Evolutionary conservation across 179 eudicot species (phyloP).

Genomic region (Nepenthes alata): DNA sequence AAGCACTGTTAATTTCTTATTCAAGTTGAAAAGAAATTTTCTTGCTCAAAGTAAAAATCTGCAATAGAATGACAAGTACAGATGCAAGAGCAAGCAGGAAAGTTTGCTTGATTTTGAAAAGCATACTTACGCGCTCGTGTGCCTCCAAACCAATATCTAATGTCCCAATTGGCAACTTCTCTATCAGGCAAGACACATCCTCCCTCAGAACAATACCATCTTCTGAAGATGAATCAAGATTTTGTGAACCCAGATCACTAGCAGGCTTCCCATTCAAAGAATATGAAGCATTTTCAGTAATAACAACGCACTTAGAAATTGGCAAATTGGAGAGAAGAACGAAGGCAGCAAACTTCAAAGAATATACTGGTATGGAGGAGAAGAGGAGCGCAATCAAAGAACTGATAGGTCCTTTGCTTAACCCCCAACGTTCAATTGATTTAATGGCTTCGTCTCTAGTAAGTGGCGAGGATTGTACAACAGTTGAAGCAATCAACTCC

Average conservation of each 20-base stretch:
- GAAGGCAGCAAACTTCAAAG: conserved; percentile 66
- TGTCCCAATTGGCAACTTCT: conserved; percentile 39
- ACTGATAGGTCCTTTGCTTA: conserved; percentile 58
- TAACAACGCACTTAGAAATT: conserved; percentile 32
- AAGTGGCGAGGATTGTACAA: conserved; percentile 42
- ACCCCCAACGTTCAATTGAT: conserved; percentile 86
- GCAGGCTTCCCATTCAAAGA: conserved; percentile 21
- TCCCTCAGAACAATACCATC: conserved; percentile 43
- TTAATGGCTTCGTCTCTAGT: conserved; percentile 72
- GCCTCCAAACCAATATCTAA: conserved; percentile 51
- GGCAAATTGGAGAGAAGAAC: conserved; percentile 73
- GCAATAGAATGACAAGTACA: background rate
- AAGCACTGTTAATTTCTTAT: background rate
- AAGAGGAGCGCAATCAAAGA: conserved; percentile 75
- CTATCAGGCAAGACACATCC: conserved; percentile 54
- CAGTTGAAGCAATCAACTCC: conserved; percentile 61
- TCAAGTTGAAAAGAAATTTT: background rate
- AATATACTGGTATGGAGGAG: conserved; percentile 50
- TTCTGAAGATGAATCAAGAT: conserved; percentile 36
- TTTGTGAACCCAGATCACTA: conserved; percentile 22
- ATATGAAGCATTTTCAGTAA: conserved; percentile 20
- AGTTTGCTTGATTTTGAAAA: background rate
- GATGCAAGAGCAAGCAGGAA: background rate
- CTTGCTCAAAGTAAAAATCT: background rate
- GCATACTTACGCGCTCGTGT: conserved; percentile 51